These are phyloP conservation scores for Sutorius eximius DNA, from an alignment of 1,284 basidiomycete genomes.

Conservation along the genomic window DNA sequence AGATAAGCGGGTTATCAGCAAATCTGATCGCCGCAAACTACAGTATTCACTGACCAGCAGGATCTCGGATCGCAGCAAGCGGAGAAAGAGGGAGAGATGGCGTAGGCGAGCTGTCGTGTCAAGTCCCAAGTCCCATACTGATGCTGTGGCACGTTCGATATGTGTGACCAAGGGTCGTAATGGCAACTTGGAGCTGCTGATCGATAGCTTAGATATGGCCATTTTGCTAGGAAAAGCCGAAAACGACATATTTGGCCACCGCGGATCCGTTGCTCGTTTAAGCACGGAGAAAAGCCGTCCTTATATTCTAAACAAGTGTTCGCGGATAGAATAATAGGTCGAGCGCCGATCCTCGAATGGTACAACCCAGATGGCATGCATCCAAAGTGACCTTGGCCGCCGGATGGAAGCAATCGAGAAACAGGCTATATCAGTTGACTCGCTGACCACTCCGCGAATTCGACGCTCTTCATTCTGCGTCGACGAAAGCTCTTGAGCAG, in stretches of 20 bases:
- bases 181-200: not conserved
- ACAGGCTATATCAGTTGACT: constrained; percentile 9
- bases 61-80: not conserved
- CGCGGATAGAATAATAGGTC: not conserved
- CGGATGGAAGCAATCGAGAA: constrained; percentile 12
- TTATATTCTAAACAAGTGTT: not conserved
- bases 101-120: not conserved
- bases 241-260: not conserved
- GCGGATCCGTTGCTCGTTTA: not conserved
- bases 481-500: not conserved
- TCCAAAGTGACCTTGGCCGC: constrained; percentile 6
- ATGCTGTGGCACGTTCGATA: not conserved
- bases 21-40: too few relatives aligned
- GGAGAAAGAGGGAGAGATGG: not conserved
- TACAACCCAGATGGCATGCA: not conserved
- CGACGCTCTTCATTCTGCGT: constrained; percentile 6
- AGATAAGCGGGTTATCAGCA: too few relatives aligned
- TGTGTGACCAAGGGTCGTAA: too few relatives aligned
- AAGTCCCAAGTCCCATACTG: not conserved
- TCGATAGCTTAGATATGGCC: not conserved
- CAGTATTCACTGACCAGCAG: too few relatives aligned
- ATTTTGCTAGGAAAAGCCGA: not conserved
- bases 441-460: constrained; percentile 27
- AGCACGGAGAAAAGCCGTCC: not conserved
- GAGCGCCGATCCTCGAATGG: not conserved